phyloP scores from a whole-genome alignment of 768 basidiomycete species.

The Trametes sanguinea region DNA sequence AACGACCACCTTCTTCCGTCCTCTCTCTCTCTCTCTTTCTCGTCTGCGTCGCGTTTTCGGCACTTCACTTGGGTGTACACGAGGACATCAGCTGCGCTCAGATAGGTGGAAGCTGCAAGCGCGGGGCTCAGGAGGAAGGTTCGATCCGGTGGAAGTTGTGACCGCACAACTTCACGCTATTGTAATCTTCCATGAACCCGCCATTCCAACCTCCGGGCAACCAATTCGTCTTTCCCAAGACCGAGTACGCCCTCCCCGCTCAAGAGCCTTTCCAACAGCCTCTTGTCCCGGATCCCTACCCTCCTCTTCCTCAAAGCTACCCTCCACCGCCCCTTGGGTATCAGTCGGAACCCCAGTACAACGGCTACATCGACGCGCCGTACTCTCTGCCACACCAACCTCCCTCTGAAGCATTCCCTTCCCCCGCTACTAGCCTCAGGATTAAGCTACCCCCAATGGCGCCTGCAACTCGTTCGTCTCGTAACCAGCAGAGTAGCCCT shows the following conservation, averaged over 20 bases:
- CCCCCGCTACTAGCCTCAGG: constrained; percentile 4
- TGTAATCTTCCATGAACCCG: constrained; percentile 17
- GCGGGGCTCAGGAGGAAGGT: not conserved
- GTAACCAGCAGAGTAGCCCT: constrained; percentile 25
- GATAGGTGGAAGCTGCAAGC: not conserved
- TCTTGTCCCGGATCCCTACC: not conserved
- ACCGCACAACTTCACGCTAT: constrained; percentile 12
- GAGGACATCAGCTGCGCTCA: not conserved
- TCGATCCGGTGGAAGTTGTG: constrained; percentile 12
- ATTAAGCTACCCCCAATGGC: constrained; percentile 32
- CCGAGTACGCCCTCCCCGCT: constrained; percentile 3
- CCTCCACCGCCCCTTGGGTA: not conserved
- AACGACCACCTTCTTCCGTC: constrained; percentile 16
- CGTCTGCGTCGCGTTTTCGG: not conserved
- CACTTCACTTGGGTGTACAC: not conserved
- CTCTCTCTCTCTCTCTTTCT: not conserved
- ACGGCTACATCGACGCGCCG: constrained; percentile 4
- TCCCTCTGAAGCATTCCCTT: not conserved
- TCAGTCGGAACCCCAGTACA: not conserved
- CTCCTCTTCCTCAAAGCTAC: not conserved
- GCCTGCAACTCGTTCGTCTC: constrained; percentile 26
- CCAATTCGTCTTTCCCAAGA: constrained; percentile 11
- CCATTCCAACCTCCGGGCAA: constrained; percentile 17
- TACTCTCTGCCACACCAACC: constrained; percentile 6
- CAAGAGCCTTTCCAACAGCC: constrained; percentile 1